These are phyloP conservation scores for Fusarium albidum DNA, from an alignment of 2,329 filamentous ascomycete species.

Conservation along the genomic window DNA sequence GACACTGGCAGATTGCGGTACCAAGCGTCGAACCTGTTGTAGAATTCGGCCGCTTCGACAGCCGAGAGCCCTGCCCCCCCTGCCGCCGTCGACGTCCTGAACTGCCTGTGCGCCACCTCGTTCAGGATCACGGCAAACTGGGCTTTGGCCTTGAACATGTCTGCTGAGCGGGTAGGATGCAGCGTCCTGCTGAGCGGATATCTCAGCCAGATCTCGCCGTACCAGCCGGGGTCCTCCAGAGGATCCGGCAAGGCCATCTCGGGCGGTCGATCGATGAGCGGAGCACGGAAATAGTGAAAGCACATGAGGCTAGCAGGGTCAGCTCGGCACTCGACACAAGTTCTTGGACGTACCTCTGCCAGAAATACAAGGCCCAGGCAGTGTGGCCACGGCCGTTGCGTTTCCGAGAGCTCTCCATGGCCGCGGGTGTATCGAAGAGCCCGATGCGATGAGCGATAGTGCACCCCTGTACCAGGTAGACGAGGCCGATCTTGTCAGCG, in stretches of 20 bases:
- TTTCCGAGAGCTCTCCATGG: conserved; percentile 26
- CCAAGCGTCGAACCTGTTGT: not conserved
- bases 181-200: not conserved
- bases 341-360: conserved; percentile 39
- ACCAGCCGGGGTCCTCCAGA: not conserved
- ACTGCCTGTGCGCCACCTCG: not conserved
- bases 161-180: not conserved
- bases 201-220: not conserved
- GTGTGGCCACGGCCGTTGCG: conserved; percentile 38
- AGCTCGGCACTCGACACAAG: not conserved
- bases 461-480: conserved; percentile 44
- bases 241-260: not conserved
- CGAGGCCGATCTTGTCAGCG: conserved; percentile 48
- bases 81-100: not conserved
- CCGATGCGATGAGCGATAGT: conserved; percentile 44
- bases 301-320: not conserved
- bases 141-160: not conserved
- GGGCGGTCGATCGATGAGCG: not conserved
- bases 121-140: not conserved
- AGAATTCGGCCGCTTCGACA: not conserved
- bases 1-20: not conserved
- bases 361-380: conserved; percentile 48
- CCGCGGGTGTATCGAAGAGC: conserved; percentile 38
- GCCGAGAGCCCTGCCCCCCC: no score
- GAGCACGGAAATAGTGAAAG: not conserved